These are phyloP conservation scores for Psophocarpus tetragonolobus DNA, from an alignment of 306 rosid genomes.

Conservation along the genomic window DNA sequence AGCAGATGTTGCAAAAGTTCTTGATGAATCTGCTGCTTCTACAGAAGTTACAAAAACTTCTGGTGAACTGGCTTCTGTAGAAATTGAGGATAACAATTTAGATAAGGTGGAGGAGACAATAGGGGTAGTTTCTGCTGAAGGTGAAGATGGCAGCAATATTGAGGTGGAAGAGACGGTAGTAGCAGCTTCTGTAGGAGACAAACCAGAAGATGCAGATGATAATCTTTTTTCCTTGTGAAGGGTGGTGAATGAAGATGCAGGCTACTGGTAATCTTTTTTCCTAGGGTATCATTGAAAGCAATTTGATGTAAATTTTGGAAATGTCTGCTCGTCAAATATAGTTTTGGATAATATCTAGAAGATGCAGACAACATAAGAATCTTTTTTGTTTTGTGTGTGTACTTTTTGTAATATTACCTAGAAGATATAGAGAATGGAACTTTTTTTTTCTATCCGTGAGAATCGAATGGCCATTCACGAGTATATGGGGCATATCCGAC, in stretches of 20 bases:
- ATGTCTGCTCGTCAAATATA: background rate
- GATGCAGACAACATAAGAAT: background rate
- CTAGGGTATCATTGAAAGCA: slow-evolving; percentile 4
- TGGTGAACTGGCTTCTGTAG: slow-evolving; percentile 20
- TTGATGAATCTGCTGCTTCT: slow-evolving; percentile 23
- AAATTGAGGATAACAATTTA: background rate
- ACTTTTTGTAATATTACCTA: background rate
- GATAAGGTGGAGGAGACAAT: background rate
- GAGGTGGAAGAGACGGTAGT: background rate
- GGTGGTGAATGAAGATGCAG: background rate
- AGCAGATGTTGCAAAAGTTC: slow-evolving; percentile 8
- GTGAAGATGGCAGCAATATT: background rate
- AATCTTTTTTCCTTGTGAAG: background rate
- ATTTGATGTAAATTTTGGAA: background rate
- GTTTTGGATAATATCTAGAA: background rate
- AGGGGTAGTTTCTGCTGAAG: slow-evolving; percentile 11
- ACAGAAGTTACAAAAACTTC: background rate
- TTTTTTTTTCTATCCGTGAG: too few species aligned
- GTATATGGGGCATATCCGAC: too few species aligned
- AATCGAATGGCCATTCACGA: too few species aligned
- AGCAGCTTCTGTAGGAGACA: slow-evolving; percentile 11
- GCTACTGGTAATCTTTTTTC: slow-evolving; percentile 2
- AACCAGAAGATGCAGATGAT: slow-evolving; percentile 20
- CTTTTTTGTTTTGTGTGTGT: background rate
- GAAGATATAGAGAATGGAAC: too few species aligned